These are phyloP conservation scores for Rhizopus microsporus DNA, from an alignment of 371 early-diverging fungal genomes.

Conservation along the genomic window DNA sequence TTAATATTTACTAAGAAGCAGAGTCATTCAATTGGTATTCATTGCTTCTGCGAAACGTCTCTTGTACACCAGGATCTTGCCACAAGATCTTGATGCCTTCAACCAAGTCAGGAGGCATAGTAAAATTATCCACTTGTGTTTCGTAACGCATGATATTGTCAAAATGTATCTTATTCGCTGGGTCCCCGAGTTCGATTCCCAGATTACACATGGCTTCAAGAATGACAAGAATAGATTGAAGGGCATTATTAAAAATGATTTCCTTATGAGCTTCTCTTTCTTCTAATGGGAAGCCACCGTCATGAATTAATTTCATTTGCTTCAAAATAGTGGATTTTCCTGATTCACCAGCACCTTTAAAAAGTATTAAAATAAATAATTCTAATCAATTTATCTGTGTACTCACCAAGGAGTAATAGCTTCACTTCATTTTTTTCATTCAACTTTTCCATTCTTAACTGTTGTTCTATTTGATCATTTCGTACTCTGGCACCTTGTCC, in stretches of 20 bases:
- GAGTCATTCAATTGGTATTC: conserved; percentile 96
- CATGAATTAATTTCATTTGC: conserved; percentile 97
- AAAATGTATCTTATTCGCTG: conserved; percentile 61
- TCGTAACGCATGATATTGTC: conserved; percentile 78
- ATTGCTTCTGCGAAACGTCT: conserved; percentile 80
- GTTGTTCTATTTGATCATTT: conserved; percentile 91
- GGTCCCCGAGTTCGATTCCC: conserved; percentile 65
- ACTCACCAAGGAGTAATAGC: conserved; percentile 89
- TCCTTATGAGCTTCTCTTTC: conserved; percentile 91
- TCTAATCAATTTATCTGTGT: neutral
- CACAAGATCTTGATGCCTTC: conserved; percentile 80
- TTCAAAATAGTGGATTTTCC: conserved; percentile 97
- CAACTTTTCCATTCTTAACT: conserved; percentile 80
- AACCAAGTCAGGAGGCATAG: conserved; percentile 76
- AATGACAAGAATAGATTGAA: conserved; percentile 93
- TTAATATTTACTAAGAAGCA: conserved; percentile 76
- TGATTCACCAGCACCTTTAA: conserved; percentile 93
- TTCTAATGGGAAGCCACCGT: conserved; percentile 83
- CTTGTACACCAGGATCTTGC: conserved; percentile 81
- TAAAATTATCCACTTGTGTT: conserved; percentile 80
- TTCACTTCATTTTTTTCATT: conserved; percentile 89
- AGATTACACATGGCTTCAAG: conserved; percentile 91
- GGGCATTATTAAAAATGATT: conserved; percentile 91
- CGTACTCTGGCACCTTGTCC: conserved; percentile 71
- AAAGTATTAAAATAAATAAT: neutral